Evolutionary conservation across 768 basidiomycete species (phyloP), one percentile per base, ranked within the genome.

Genomic region (Lactarius evosmus): DNA sequence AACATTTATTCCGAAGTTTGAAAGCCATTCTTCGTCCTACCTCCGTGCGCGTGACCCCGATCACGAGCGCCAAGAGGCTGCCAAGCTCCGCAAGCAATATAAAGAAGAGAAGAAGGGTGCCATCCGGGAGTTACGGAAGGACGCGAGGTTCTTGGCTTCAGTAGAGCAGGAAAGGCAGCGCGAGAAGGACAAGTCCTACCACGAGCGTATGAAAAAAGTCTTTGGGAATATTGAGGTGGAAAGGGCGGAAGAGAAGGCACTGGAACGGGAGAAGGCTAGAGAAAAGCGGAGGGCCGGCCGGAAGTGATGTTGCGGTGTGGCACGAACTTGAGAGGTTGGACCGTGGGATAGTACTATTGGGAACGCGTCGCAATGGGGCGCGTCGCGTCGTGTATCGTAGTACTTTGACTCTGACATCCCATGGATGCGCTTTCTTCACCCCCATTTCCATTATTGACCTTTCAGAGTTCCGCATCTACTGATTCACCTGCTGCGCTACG

Each of bases 71-170:
- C 94, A 93, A 72, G 91, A 91, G 68, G 85, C 86, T 0, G 77
- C 87, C 62, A 98, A 98, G 75, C 76, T 99, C 71, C 88, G 90
- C 60, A 83, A 84, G 44, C 85, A 95, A 72, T 89, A 94, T 79
- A 95, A 95, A 78, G 89, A 98, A 77, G 97, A 98, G 79, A 80
- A 84, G 72, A 98, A 98, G 80, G 95, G 97, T 50, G 97, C 97
- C 5, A 94, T 99, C 66, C 81, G 96, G 52, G 97, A 99, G 73
- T 79, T 99, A 58, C 85, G 97, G 65, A 98, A 98, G 79, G 97
- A 99, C 73, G 88, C 93, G 66, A 82, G 84, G 68, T 99, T 98
- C 84, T 79, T 99, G 76, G 93, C 96, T 11, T 81, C 80, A 32
- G 94, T 95, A 72, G 87, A 93, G 70, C 87, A 92, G 71, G 85